Base-by-base conservation (phyloP, 2,329 filamentous ascomycete genomes). In the Curvularia verruculosa region DNA sequence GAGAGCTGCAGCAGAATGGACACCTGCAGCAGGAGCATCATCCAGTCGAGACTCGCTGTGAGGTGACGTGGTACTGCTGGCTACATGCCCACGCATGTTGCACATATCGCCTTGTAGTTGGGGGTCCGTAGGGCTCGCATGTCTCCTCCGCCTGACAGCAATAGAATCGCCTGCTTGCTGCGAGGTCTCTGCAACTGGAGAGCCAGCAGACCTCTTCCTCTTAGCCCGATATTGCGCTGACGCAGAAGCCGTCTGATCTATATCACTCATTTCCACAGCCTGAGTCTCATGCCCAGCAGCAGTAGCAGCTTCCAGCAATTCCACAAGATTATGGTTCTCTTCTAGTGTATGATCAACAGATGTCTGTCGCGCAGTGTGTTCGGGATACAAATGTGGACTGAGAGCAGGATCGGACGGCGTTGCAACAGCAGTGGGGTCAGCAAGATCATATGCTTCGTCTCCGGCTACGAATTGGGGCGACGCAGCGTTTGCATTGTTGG, bases 1-100 rank as follows among this genome's bases (percentile, higher is more conserved):
- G 9, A 85, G 74, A 3, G 83, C 82, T 0, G 81, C 81, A 1
- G 83, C 83, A 21, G 73, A 76, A 69, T 84, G 82, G 5, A 84
- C 77, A 46, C 81, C 83, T 36, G 79, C 78, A 21, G 81, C 77
- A 29, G 80, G 80, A 44, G 80, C 78, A 59, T 82, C 79, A 1
- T 75, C 50, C 8, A 71, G 58, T 2, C 67, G 53, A 50, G 52
- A 43, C 18, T 70, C 65, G 54, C 43, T 63, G 26, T 66, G 58
- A 9, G 63, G 66, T 21, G 56, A 54, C 9, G 58, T 44, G 39
- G n/a, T 65, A 31, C 45, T 61, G 19, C 50, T 28, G 21, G 56
- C 54, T 28, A 55, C 59, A 34, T 15, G 52, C 2, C 34, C 52
- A 13, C 48, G 52, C 23, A 28, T 29, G 9, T 21, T 23, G 18